phyloP scores from a whole-genome alignment of 352 stramenopile species.

The Pythium pectinolyticum region DNA sequence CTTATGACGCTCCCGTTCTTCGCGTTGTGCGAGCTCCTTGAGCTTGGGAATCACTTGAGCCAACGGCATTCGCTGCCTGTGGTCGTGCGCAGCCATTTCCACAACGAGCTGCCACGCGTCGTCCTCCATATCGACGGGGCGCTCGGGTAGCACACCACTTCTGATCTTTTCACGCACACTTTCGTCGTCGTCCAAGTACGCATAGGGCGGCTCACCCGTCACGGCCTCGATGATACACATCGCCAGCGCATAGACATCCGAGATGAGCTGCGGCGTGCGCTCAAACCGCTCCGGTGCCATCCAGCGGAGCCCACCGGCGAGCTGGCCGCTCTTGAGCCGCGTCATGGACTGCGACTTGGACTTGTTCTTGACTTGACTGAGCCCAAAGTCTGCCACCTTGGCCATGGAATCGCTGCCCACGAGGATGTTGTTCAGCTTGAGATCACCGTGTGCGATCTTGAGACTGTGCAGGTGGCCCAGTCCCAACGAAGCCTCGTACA shows the following conservation, averaged over 20 bases:
- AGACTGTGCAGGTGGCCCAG: slow-evolving; percentile 4
- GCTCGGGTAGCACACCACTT: background rate
- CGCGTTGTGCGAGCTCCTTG: background rate
- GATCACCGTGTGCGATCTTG: slow-evolving; percentile 16
- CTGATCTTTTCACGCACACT: background rate
- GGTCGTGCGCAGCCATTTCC: slow-evolving; percentile 3
- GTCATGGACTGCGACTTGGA: slow-evolving; percentile 2
- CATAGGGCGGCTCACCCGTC: slow-evolving; percentile 12
- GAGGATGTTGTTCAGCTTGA: slow-evolving; percentile 25
- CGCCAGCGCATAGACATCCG: slow-evolving; percentile 44
- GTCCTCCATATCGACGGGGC: slow-evolving; percentile 6
- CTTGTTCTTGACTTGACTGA: slow-evolving; percentile 5
- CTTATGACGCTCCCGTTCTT: background rate
- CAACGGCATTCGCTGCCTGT: slow-evolving; percentile 7
- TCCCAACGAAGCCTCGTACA: slow-evolving; percentile 8
- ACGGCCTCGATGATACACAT: slow-evolving; percentile 49
- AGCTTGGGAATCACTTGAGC: background rate
- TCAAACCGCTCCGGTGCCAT: slow-evolving; percentile 30
- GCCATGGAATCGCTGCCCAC: slow-evolving; percentile 3
- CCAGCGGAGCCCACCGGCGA: slow-evolving; percentile 20
- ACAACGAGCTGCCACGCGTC: slow-evolving; percentile 18
- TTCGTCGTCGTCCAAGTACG: background rate
- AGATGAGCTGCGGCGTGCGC: slow-evolving; percentile 6
- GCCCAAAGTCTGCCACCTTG: slow-evolving; percentile 29
- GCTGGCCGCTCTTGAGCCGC: background rate